Evolutionary conservation across 2,329 filamentous ascomycete genomes (phyloP).

Genomic region (Trichoderma endophyticum): DNA sequence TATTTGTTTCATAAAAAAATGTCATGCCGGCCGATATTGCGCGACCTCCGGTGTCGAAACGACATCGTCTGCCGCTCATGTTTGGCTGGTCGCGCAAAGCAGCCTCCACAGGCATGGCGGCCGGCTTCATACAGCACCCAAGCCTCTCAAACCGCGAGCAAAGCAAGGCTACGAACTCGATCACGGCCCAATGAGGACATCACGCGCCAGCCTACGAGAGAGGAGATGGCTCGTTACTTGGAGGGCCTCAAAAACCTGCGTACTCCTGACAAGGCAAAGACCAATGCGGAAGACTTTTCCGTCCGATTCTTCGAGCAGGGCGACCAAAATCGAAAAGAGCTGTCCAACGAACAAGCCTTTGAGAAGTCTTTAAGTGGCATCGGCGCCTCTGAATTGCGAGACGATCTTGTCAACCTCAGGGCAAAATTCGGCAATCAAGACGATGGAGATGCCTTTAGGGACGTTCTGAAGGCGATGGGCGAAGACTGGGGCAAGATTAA

Average conservation of each 20-base stretch:
- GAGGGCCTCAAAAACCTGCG: constrained; percentile 29
- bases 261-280: constrained; percentile 21
- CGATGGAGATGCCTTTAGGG: constrained; percentile 34
- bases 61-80: constrained; percentile 39
- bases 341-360: constrained; percentile 41
- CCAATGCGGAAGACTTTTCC: constrained; percentile 26
- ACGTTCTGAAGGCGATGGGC: constrained; percentile 36
- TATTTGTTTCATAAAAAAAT: constrained; percentile 28
- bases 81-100: constrained; percentile 31
- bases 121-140: constrained; percentile 35
- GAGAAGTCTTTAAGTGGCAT: constrained; percentile 36
- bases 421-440: constrained; percentile 35
- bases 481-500: constrained; percentile 31
- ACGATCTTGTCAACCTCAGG: constrained; percentile 39
- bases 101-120: constrained; percentile 30
- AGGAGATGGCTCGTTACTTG: constrained; percentile 29
- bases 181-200: constrained; percentile 20
- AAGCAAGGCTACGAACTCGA: constrained; percentile 22
- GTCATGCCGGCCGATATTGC: constrained; percentile 36
- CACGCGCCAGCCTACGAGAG: constrained; percentile 26
- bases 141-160: constrained; percentile 27
- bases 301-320: constrained; percentile 51
- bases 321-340: constrained; percentile 34
- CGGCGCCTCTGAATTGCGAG: constrained; percentile 36
- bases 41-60: constrained; percentile 36